Conservation (phyloP, 192 early-diverging fungal genomes). For the Umbelopsis vinacea region DNA sequence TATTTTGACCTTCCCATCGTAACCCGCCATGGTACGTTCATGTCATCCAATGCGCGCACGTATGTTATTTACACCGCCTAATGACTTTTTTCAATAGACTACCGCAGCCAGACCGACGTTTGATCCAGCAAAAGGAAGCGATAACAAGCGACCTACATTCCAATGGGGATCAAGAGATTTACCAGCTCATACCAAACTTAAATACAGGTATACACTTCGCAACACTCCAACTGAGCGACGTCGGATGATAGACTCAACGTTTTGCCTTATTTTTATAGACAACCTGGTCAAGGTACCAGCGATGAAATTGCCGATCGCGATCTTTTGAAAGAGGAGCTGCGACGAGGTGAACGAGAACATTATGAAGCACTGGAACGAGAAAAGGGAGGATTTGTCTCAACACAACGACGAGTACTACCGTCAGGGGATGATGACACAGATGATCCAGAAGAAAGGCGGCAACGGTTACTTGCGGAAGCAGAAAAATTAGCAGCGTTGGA, state of each 20-base stretch:
- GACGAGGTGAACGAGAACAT: conserved; percentile 69
- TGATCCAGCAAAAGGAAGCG: conserved; percentile 75
- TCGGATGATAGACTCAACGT: neutral
- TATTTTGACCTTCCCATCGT: neutral
- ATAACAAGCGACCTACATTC: conserved; percentile 62
- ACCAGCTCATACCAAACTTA: conserved; percentile 77
- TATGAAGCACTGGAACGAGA: conserved; percentile 52
- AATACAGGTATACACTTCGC: conserved; percentile 54
- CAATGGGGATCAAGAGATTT: conserved; percentile 72
- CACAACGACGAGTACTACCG: conserved; percentile 16
- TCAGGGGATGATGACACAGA: conserved; percentile 41
- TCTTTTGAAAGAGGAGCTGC: conserved; percentile 63
- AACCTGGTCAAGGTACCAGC: conserved; percentile 65
- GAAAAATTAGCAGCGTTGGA: conserved; percentile 54
- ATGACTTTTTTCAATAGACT: conserved; percentile 47
- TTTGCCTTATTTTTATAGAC: conserved; percentile 40
- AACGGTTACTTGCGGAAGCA: conserved; percentile 49
- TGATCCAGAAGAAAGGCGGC: conserved; percentile 38
- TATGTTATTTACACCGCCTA: neutral
- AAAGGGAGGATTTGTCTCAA: conserved; percentile 24
- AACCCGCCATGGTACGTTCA: neutral
- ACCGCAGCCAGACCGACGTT: conserved; percentile 78
- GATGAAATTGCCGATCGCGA: conserved; percentile 64
- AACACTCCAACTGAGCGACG: neutral
- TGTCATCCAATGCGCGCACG: neutral